These are phyloP conservation scores for Didymella pinodella DNA, from an alignment of 2,329 filamentous ascomycete genomes.

Conservation along the genomic window DNA sequence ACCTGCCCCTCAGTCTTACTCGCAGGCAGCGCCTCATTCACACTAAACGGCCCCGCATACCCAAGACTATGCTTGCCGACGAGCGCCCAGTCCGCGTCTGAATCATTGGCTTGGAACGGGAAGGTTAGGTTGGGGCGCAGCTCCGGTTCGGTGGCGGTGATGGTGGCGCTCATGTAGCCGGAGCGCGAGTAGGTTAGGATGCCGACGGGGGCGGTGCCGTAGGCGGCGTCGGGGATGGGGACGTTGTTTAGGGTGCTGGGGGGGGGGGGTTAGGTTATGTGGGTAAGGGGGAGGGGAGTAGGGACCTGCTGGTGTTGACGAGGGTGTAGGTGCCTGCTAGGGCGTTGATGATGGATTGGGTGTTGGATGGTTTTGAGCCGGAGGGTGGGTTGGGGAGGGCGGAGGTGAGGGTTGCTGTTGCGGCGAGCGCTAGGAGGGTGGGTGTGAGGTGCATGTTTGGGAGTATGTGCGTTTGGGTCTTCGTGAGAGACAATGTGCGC, in stretches of 20 bases:
- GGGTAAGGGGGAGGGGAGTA: neutral
- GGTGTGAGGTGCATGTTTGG: constrained; percentile 8
- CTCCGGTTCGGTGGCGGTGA: constrained; percentile 36
- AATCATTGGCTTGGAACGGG: constrained; percentile 31
- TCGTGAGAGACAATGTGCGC: no score
- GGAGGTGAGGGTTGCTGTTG: constrained; percentile 9
- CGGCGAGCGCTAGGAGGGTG: constrained; percentile 1
- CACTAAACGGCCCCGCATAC: constrained; percentile 35
- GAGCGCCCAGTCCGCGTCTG: constrained; percentile 40
- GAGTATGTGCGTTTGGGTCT: no score
- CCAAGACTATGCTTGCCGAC: constrained; percentile 41
- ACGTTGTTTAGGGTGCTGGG: constrained; percentile 28
- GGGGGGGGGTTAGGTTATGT: neutral
- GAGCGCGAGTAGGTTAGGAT: constrained; percentile 37
- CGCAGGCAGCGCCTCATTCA: constrained; percentile 28
- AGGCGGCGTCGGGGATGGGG: constrained; percentile 33
- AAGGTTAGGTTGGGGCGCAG: constrained; percentile 35
- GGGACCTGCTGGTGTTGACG: constrained; percentile 31
- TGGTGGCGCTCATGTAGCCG: constrained; percentile 41
- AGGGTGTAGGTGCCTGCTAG: constrained; percentile 38
- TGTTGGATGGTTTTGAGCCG: neutral
- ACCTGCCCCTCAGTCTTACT: constrained; percentile 33
- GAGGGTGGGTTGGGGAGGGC: constrained; percentile 15
- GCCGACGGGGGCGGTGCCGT: constrained; percentile 35
- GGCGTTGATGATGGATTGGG: constrained; percentile 27